phyloP scores from a whole-genome alignment of 352 stramenopile species.

The Phytophthora multivora region DNA sequence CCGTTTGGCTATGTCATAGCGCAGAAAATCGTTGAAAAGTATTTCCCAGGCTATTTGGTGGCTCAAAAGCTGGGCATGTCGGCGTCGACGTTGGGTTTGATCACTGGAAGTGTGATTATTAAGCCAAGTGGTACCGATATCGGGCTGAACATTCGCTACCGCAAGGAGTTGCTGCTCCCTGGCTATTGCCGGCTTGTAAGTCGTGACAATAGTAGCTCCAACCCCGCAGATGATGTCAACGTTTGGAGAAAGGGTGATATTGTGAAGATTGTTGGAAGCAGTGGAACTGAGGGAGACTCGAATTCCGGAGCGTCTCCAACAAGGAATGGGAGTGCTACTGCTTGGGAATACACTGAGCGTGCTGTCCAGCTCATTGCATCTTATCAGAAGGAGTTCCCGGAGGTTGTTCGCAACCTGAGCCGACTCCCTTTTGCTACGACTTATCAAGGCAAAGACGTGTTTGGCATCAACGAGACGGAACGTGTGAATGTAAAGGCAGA shows the following conservation, averaged over 20 bases:
- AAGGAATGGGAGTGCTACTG: slow-evolving; percentile 37
- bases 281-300: slow-evolving; percentile 22
- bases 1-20: slow-evolving; percentile 97
- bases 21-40: slow-evolving; percentile 90
- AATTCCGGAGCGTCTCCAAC: slow-evolving; percentile 1
- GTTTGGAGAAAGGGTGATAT: slow-evolving; percentile 93
- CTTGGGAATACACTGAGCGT: slow-evolving; percentile 98
- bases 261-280: slow-evolving; percentile 92
- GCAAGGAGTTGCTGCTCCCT: slow-evolving; percentile 88
- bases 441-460: slow-evolving; percentile 90
- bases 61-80: slow-evolving; percentile 93
- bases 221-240: slow-evolving; percentile 34
- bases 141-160: slow-evolving; percentile 81
- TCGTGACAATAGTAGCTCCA: slow-evolving; percentile 25
- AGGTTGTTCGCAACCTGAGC: slow-evolving; percentile 90
- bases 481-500: slow-evolving; percentile 75
- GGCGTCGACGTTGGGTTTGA: slow-evolving; percentile 89
- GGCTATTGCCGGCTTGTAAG: slow-evolving; percentile 90
- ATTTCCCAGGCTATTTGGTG: slow-evolving; percentile 75
- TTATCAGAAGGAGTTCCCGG: slow-evolving; percentile 94
- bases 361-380: slow-evolving; percentile 93
- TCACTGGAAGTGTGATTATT: slow-evolving; percentile 94
- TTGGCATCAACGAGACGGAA: slow-evolving; percentile 71
- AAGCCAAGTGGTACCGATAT: slow-evolving; percentile 93
- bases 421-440: slow-evolving; percentile 87